Evolutionary conservation across 148 eudicot species (phyloP).

Genomic region (Rhododendron ovatum): DNA sequence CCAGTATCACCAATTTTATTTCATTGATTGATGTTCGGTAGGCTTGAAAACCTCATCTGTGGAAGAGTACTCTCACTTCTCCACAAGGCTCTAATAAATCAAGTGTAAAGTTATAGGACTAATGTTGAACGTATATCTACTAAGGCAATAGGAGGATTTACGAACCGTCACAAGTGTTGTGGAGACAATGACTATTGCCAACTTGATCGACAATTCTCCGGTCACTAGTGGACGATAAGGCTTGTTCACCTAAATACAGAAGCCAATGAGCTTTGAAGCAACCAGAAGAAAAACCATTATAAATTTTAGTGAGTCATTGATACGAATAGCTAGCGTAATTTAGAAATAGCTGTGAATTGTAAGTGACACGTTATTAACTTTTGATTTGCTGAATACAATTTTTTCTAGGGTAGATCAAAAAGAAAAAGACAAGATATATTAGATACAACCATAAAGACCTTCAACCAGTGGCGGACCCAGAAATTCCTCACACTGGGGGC

Average conservation of each 20-base stretch:
- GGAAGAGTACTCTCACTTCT: background rate
- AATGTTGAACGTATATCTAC: background rate
- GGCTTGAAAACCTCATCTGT: background rate
- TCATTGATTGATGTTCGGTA: background rate
- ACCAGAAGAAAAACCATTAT: background rate
- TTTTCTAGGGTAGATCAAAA: too few relatives aligned
- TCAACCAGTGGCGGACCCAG: too few relatives aligned
- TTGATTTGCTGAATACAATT: background rate
- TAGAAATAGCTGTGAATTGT: background rate
- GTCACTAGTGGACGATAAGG: constrained; percentile 16
- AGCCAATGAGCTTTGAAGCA: background rate
- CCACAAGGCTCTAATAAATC: background rate
- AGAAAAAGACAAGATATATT: too few relatives aligned
- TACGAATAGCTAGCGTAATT: too few relatives aligned
- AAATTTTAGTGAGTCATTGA: too few relatives aligned
- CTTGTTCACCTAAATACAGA: constrained; percentile 20
- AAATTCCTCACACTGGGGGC: too few relatives aligned
- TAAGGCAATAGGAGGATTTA: background rate
- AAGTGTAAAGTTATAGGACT: background rate
- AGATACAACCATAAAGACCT: too few relatives aligned
- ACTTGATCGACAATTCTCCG: constrained; percentile 16
- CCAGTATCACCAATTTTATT: background rate
- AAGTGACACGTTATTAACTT: background rate
- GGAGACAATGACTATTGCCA: constrained; percentile 3
- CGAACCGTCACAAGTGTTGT: constrained; percentile 8